These are phyloP conservation scores for Pseudogymnoascus destructans DNA, from an alignment of 2,329 filamentous ascomycete species.

Conservation along the genomic window DNA sequence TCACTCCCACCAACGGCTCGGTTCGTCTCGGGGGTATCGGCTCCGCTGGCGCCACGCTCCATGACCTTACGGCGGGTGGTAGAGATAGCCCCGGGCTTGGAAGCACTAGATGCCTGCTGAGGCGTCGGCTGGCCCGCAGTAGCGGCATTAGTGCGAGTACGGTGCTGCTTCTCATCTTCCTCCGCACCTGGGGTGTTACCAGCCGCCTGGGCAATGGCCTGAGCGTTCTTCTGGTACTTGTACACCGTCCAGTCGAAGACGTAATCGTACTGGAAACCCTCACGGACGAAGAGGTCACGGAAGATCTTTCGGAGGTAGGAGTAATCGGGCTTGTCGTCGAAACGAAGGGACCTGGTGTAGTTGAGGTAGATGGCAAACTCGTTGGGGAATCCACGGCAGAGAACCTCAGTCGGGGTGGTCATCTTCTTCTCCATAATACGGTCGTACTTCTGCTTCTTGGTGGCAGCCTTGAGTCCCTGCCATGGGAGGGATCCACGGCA, in stretches of 20 bases:
- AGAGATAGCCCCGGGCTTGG: slow-evolving; percentile 61
- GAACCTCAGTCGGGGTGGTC: slow-evolving; percentile 96
- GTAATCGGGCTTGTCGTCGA: slow-evolving; percentile 99
- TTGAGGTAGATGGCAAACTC: slow-evolving; percentile 99
- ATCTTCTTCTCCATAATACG: slow-evolving; percentile 99
- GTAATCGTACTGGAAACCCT: slow-evolving; percentile 99
- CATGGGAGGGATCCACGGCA: slow-evolving; percentile 96
- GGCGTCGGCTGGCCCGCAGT: slow-evolving; percentile 47
- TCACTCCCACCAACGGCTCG: slow-evolving; percentile 68
- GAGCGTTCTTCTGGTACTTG: slow-evolving; percentile 99
- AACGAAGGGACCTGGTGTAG: slow-evolving; percentile 96
- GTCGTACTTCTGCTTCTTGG: slow-evolving; percentile 99
- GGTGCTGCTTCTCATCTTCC: slow-evolving; percentile 63
- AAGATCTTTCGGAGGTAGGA: slow-evolving; percentile 99
- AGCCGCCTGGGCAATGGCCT: slow-evolving; percentile 78
- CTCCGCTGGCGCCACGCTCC: slow-evolving; percentile 45
- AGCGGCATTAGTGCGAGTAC: slow-evolving; percentile 52
- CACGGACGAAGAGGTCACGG: slow-evolving; percentile 95
- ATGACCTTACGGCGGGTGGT: slow-evolving; percentile 75
- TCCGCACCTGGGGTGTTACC: slow-evolving; percentile 53
- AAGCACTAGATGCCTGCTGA: slow-evolving; percentile 39
- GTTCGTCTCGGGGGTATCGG: slow-evolving; percentile 58
- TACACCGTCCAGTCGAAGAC: slow-evolving; percentile 99
- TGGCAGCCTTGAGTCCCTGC: slow-evolving; percentile 97
- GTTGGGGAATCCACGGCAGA: slow-evolving; percentile 97